phyloP scores from a whole-genome alignment of 805 yeast species.

The Zygotorulaspora sp. region DNA sequence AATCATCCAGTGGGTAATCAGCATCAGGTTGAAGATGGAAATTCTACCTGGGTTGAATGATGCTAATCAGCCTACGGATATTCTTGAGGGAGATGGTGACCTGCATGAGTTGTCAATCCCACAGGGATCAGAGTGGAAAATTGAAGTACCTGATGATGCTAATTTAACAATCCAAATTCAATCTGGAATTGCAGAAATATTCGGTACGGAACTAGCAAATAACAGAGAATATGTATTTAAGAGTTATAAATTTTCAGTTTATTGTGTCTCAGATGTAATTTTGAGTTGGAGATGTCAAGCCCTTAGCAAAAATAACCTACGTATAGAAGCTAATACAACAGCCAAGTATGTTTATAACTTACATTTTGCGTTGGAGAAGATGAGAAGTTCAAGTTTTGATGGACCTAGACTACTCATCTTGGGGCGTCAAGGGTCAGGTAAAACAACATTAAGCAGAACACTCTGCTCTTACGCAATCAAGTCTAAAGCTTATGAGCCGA shows the following conservation, averaged over 20 bases:
- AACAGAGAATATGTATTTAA: conserved; percentile 57
- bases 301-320: conserved; percentile 34
- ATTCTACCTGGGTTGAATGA: conserved; percentile 23
- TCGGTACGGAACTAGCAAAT: conserved; percentile 86
- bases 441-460: conserved; percentile 66
- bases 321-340: conserved; percentile 56
- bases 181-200: conserved; percentile 81
- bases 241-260: conserved; percentile 52
- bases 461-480: conserved; percentile 73
- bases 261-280: conserved; percentile 61
- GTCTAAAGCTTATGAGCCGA: conserved; percentile 56
- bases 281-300: conserved; percentile 43
- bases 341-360: conserved; percentile 69
- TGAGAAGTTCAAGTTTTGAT: conserved; percentile 35
- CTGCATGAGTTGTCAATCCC: conserved; percentile 19
- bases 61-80: conserved; percentile 10
- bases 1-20: no score
- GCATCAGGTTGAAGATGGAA: conserved; percentile 14
- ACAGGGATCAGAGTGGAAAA: conserved; percentile 31
- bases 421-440: conserved; percentile 74
- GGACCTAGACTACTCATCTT: conserved; percentile 56
- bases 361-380: conserved; percentile 69
- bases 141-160: conserved; percentile 40
- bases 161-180: conserved; percentile 36
- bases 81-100: conserved; percentile 19